These are phyloP conservation scores for sunflower (Helianthus annuus) DNA, from an alignment of 129 eudicot genomes.

Conservation along the genomic window DNA sequence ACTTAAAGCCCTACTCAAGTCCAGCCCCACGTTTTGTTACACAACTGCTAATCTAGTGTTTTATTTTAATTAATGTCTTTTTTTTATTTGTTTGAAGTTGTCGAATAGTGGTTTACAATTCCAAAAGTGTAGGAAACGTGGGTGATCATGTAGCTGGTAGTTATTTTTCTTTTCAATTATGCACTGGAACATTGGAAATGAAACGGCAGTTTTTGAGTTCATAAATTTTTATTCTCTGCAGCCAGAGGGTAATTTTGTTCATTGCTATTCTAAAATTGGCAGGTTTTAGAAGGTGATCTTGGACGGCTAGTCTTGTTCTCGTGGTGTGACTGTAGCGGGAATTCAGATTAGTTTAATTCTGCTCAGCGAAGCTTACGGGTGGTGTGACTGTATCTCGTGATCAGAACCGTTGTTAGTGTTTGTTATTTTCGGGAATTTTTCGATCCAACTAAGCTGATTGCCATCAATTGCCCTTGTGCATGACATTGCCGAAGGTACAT, in stretches of 20 bases:
- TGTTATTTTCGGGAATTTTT: too few relatives aligned
- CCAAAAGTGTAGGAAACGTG: not conserved
- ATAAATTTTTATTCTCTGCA: not conserved
- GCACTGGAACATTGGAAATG: not conserved
- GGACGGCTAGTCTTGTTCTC: not conserved
- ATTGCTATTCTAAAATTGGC: not conserved
- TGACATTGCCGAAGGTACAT: too few relatives aligned
- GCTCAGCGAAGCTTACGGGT: too few relatives aligned
- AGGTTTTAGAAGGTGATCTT: not conserved
- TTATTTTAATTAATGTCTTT: too few relatives aligned
- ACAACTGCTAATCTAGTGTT: too few relatives aligned
- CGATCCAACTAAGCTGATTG: too few relatives aligned
- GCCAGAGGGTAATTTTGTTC: not conserved
- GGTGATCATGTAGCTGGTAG: not conserved
- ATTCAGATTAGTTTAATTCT: not conserved
- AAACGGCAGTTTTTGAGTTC: too few relatives aligned
- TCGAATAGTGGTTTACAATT: not conserved
- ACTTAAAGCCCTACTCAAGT: too few relatives aligned
- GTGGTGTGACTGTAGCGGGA: not conserved
- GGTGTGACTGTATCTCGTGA: too few relatives aligned
- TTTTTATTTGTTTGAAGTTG: not conserved
- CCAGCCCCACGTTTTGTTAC: too few relatives aligned
- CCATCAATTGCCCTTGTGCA: too few relatives aligned
- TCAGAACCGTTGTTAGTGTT: too few relatives aligned
- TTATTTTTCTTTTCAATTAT: not conserved